phyloP scores from a whole-genome alignment of 2,329 filamentous ascomycete genomes.

The Rhexocercosporidium sp. region DNA sequence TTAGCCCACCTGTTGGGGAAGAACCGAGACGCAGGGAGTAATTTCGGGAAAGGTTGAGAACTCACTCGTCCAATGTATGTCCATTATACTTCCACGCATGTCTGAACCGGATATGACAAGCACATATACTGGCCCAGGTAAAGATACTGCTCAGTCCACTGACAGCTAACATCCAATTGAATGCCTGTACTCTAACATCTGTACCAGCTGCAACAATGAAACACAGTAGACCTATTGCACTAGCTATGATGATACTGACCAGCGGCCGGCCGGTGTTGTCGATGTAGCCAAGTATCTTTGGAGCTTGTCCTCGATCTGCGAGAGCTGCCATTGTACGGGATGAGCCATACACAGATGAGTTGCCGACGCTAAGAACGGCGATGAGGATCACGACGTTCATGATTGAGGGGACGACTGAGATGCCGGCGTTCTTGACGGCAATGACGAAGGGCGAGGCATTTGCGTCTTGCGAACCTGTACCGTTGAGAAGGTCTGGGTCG shows the following conservation, averaged over 20 bases:
- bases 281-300: conserved; percentile 16
- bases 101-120: conserved; percentile 69
- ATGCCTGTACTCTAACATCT: conserved; percentile 29
- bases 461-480: conserved; percentile 43
- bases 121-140: conserved; percentile 72
- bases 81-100: conserved; percentile 64
- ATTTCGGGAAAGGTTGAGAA: conserved; percentile 60
- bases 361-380: conserved; percentile 54
- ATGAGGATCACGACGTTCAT: conserved; percentile 63
- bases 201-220: conserved; percentile 49
- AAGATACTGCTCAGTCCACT: conserved; percentile 75
- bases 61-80: conserved; percentile 52
- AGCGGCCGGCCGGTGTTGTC: conserved; percentile 51
- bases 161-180: conserved; percentile 71
- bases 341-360: conserved; percentile 14
- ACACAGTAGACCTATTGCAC: conserved; percentile 55
- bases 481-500: conserved; percentile 46
- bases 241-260: conserved; percentile 50
- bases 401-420: conserved; percentile 56
- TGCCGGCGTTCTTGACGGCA: conserved; percentile 55
- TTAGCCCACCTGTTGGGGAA: not conserved
- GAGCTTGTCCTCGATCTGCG: conserved; percentile 10
- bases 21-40: not conserved
- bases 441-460: conserved; percentile 60
- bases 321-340: conserved; percentile 17